These are phyloP conservation scores for Phytophthora fragariaefolia DNA, from an alignment of 352 stramenopile genomes.

Conservation along the genomic window DNA sequence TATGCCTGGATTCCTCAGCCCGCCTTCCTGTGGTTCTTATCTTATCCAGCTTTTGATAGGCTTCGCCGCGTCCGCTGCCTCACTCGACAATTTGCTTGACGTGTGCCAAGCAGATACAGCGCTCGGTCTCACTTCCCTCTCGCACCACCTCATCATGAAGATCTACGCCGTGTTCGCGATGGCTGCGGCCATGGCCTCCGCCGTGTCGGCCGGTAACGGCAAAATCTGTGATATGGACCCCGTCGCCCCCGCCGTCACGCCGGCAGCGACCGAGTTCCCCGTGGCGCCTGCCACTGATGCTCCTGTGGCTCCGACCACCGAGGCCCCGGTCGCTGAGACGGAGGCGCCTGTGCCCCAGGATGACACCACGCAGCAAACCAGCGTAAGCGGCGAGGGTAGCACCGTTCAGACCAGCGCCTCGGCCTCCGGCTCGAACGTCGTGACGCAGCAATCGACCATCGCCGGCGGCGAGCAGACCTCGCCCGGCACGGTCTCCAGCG, in stretches of 20 bases:
- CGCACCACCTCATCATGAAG: slow-evolving; percentile 30
- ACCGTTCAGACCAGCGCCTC: slow-evolving; percentile 6
- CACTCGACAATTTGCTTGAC: slow-evolving; percentile 36
- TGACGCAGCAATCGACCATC: slow-evolving; percentile 29
- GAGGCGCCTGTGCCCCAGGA: slow-evolving; percentile 19
- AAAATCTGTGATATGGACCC: slow-evolving; percentile 47
- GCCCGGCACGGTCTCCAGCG: slow-evolving; percentile 43
- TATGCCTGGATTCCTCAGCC: slow-evolving; percentile 24
- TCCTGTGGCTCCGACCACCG: not conserved
- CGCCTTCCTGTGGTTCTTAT: slow-evolving; percentile 30
- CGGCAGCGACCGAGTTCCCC: no score
- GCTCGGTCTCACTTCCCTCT: not conserved
- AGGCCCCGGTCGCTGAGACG: slow-evolving; percentile 1
- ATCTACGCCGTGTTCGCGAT: slow-evolving; percentile 41
- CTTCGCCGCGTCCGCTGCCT: slow-evolving; percentile 2
- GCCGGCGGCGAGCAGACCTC: slow-evolving; percentile 35
- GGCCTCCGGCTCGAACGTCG: slow-evolving; percentile 4
- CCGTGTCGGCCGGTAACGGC: slow-evolving; percentile 27
- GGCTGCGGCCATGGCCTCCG: slow-evolving; percentile 34
- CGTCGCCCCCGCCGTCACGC: not conserved
- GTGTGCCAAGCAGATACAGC: slow-evolving; percentile 30
- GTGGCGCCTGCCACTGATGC: slow-evolving; percentile 1
- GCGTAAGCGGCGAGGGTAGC: slow-evolving; percentile 22
- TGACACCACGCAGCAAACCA: slow-evolving; percentile 8
- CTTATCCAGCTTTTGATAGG: slow-evolving; percentile 19